Base-by-base conservation (phyloP, 768 basidiomycete species). In the Rhizopogon vulgaris region DNA sequence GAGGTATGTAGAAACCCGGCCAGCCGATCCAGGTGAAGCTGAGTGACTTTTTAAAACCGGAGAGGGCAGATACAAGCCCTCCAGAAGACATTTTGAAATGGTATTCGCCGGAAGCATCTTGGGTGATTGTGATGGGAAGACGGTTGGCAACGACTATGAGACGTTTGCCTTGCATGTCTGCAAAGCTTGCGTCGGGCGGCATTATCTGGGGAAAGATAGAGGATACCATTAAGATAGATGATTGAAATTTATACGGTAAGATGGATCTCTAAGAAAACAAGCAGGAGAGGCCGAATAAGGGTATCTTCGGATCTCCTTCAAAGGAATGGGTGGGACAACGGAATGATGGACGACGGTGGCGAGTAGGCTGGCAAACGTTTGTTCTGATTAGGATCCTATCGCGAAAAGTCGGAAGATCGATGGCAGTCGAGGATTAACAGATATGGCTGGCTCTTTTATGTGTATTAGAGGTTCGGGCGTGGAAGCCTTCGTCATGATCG, bases 1-100 rank as follows among this genome's bases (percentile, higher is more conserved):
- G 77, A 4, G 96, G 96, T 58, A 98, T 97, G 77, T 85, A 90
- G 70, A 90, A 90, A 14, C 93, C 91, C 0, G 91, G 87, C 91
- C 91, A 96, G 52, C 90, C 90, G 61, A 96, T 94, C 92, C 95
- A 97, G 22, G 92, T 96, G 72, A 99, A 98, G 68, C 82, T 86
- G 79, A 98, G 85, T 34, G 88, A 93, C 73, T 96, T 97, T 75
- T 99, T 99, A 80, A 94, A 95, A 42, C 96, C 95, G 22, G 89
- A 88, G 58, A 99, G 84, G 54, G 96, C 96, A 49, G 90, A 94
- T 56, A 98, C 96, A 55, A 99, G 88, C 50, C 96, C 96, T 27
- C 96, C 96, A 3, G 92, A 94, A 54, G 92, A 94, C 94, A 97
- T 96, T 78, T 95, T 90, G 82, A 96, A 98, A 75, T 94, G 90